Evolutionary conservation across 2,329 filamentous ascomycete genomes (phyloP).

Genomic region (Fusarium guadeloupense): DNA sequence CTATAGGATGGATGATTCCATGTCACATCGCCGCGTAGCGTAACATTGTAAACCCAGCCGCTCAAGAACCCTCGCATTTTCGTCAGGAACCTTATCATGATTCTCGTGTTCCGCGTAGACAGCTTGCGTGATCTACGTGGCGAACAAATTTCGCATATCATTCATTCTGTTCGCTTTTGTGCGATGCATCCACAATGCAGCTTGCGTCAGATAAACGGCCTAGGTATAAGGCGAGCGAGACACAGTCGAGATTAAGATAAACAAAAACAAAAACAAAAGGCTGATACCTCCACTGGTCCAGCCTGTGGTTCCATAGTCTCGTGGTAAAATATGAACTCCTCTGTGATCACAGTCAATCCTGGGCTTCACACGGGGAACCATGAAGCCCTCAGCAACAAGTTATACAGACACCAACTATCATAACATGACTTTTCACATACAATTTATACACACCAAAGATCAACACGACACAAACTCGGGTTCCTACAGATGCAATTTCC

Average conservation of each 20-base stretch:
- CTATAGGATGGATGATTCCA: slow-evolving; percentile 7
- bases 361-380: background rate
- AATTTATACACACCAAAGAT: slow-evolving; percentile 13
- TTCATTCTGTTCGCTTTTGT: background rate
- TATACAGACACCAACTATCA: background rate
- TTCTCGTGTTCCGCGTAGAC: slow-evolving; percentile 2
- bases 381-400: background rate
- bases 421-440: background rate
- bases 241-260: background rate
- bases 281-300: background rate
- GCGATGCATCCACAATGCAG: slow-evolving; percentile 4
- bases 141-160: slow-evolving; percentile 4
- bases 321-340: background rate
- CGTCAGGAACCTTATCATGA: slow-evolving; percentile 20
- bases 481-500: slow-evolving; percentile 44
- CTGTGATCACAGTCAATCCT: background rate
- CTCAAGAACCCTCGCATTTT: slow-evolving; percentile 19
- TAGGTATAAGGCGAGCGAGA: slow-evolving; percentile 13
- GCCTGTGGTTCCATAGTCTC: background rate
- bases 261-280: background rate
- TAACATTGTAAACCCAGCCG: slow-evolving; percentile 33
- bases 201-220: slow-evolving; percentile 2
- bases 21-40: slow-evolving; percentile 26
- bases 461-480: slow-evolving; percentile 20
- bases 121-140: slow-evolving; percentile 29